Percentiles rank a stretch among this genome's conserved stretches.
Conservation (phyloP, 495 filamentous ascomycete species). For the Viridothelium virens region DNA sequence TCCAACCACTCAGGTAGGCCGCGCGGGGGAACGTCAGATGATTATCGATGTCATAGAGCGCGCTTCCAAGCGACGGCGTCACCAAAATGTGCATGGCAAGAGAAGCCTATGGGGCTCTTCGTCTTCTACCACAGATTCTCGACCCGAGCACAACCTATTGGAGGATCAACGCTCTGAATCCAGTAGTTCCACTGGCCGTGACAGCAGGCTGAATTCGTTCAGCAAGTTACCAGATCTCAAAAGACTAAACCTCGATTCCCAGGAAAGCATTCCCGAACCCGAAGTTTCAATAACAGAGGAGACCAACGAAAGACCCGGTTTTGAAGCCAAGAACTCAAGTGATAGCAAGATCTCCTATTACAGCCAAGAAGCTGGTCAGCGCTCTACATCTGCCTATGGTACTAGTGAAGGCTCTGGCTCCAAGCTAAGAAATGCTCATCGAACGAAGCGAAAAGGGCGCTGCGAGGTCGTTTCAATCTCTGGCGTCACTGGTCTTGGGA, state of each 20-base stretch:
- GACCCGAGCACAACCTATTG: conserved; percentile 21
- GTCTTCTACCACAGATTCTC: conserved; percentile 26
- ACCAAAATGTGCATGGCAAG: not conserved
- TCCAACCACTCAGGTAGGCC: conserved; percentile 69
- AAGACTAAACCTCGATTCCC: not conserved
- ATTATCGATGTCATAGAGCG: conserved; percentile 67
- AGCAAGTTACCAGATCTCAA: conserved; percentile 8
- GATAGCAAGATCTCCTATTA: conserved; percentile 17
- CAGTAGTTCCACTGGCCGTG: conserved; percentile 21
- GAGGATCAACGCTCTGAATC: conserved; percentile 31
- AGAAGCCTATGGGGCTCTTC: conserved; percentile 21
- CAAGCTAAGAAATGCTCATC: conserved; percentile 43
- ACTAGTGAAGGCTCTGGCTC: conserved; percentile 12
- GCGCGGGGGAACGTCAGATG: conserved; percentile 58
- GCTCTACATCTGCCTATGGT: conserved; percentile 1
- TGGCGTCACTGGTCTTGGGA: conserved; percentile 71
- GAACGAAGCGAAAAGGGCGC: conserved; percentile 55
- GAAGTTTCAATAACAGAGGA: conserved; percentile 5
- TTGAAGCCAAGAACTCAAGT: conserved; percentile 6
- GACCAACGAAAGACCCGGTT: not conserved
- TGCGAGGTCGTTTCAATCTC: conserved; percentile 74
- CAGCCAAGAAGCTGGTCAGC: conserved; percentile 12
- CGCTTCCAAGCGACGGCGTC: conserved; percentile 42
- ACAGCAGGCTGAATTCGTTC: conserved; percentile 5
- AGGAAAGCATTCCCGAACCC: conserved; percentile 6